phyloP scores from a whole-genome alignment of 306 rosid genomes.

The Malus domestica region ASM211411v1 NC_041798.1:16146001-16146500 shows the following conservation, averaged over 20 bases:
- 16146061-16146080: too few species aligned
- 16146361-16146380: slow-evolving; percentile 8
- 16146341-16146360: slow-evolving; percentile 16
- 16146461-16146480: neutral
- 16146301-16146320: slow-evolving; percentile 52
- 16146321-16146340: slow-evolving; percentile 29
- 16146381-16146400: slow-evolving; percentile 6
- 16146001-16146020: too few species aligned
- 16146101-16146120: too few species aligned
- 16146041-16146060: too few species aligned
- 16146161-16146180: too few species aligned
- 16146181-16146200: too few species aligned
- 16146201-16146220: too few species aligned
- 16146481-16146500: neutral
- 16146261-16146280: slow-evolving; percentile 14
- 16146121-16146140: too few species aligned
- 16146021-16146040: too few species aligned
- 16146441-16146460: slow-evolving; percentile 3
- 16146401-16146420: slow-evolving; percentile 1
- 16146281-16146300: slow-evolving; percentile 48
- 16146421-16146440: neutral
- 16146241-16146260: neutral
- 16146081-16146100: too few species aligned
- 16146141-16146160: too few species aligned
- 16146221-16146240: neutral